Base-by-base conservation (phyloP, 768 basidiomycete species). In the Termitomyces sp. region DNA sequence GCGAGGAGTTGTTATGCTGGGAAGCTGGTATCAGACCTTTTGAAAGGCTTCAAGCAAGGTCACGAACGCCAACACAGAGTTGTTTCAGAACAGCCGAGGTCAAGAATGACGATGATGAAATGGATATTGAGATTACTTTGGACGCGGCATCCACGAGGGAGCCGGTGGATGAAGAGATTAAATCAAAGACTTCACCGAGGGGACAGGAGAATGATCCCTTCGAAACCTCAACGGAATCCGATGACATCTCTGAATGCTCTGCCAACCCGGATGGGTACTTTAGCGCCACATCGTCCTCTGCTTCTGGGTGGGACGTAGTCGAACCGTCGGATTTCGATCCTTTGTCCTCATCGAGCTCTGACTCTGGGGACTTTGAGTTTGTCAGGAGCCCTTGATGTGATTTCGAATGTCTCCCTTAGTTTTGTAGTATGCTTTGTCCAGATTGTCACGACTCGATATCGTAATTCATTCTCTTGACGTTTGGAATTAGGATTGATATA, bases 1-100 rank as follows among this genome's bases (percentile, higher is more conserved):
- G 80, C 34, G 81, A 85, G 58, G 81, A 81, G 51, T 66, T 87
- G 22, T 54, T 84, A 51, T 69, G 66, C 5, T 81, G 83, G 81
- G 81, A 87, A 56, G 73, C 76, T 13, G 29, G 16, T 36, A 37
- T 49, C 58, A 42, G 47, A 31, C 36, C 48, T n/a, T 52, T 56
- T 13, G 7, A 1, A 16, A 24, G 28, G 7, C 2, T 12, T 5
- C 28, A 13, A n/a, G 12, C 26, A 28, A 58, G 57, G 54, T 46
- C 51, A 12, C 57, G 26, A 34, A 58, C 58, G 41, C 57, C 61
- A 16, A 59, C 39, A 37, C 61, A 58, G 37, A 55, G 50, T 34
- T 33, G 18, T 22, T 54, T 49, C 16, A 29, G 50, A 45, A 29
- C 16, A 5, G 33, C 16, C 15, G 16, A 33, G 13, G 46, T 9